Conservation (phyloP, 2,329 filamentous ascomycete species). For the Pyrenophora tritici-repentis region DNA sequence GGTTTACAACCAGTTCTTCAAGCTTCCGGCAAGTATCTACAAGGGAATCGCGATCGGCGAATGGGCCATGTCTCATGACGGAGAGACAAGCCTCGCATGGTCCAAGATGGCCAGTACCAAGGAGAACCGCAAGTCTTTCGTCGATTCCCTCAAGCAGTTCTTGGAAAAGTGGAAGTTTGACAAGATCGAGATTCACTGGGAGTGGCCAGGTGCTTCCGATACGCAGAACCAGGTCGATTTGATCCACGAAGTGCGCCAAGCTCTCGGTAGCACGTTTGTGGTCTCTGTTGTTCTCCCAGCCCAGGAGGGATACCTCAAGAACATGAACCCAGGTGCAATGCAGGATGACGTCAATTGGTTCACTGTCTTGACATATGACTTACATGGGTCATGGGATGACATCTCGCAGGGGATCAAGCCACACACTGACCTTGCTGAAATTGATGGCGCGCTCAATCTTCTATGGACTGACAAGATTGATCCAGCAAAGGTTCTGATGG, state of each 20-base stretch:
- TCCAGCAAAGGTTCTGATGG: constrained; percentile 51
- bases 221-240: constrained; percentile 27
- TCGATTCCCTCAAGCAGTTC: constrained; percentile 47
- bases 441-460: constrained; percentile 49
- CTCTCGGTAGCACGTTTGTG: constrained; percentile 24
- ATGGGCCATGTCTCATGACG: constrained; percentile 39
- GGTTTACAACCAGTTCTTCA: constrained; percentile 25
- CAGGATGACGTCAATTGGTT: constrained; percentile 47
- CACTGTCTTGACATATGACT: constrained; percentile 55
- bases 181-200: constrained; percentile 56
- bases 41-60: constrained; percentile 47
- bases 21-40: constrained; percentile 13
- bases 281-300: constrained; percentile 35
- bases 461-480: constrained; percentile 54
- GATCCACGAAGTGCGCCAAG: constrained; percentile 27
- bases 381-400: constrained; percentile 45
- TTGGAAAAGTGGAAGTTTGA: constrained; percentile 52
- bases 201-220: constrained; percentile 45
- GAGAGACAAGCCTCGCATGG: constrained; percentile 46
- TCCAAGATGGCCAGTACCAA: constrained; percentile 39
- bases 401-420: constrained; percentile 23
- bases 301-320: constrained; percentile 33
- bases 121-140: constrained; percentile 44
- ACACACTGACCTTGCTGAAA: constrained; percentile 58
- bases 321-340: constrained; percentile 33